Base-by-base conservation (phyloP, 1,284 basidiomycete genomes). In the Trametes versicolor region DNA sequence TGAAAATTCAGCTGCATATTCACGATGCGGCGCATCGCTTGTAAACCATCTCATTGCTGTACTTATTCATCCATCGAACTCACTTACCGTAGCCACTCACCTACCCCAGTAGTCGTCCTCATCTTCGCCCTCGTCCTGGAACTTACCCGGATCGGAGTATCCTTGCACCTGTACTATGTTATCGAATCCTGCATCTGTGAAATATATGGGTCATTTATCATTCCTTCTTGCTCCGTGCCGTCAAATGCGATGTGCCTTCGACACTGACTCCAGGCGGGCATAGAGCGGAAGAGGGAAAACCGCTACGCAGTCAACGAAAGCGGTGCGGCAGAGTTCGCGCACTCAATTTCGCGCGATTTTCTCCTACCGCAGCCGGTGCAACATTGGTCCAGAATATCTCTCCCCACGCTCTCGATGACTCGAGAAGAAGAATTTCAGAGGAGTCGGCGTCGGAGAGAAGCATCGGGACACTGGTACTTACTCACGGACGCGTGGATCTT, bases 11-110 rank as follows among this genome's bases (percentile, higher is more conserved):
- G 19, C 19, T 17, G 41, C 41, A 43, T n/a, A 13, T 7, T 43
- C 17, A 13, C 10, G 37, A 39, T 39, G 37, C 37, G 15, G 43
- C 29, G 45, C 45, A 27, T 17, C 21, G 21, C 45, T 48, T 25
- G 21, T 27, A 27, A 17, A 48, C 45, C 45, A 48, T 12, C 45
- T 25, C 39, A 41, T 41, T 41, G 25, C 45, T 27, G 45, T 63
- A n/a, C 21, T 50, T 48, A 32, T 32, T 32, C 29, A 32, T 32
- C 29, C 4, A 19, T 13, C 29, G 27, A 49, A 10, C 32, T 50
- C 29, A 29, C 39, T 36, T 55, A 48, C 45, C 47, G 48, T 49
- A 49, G 27, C 27, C 43, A 15, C 23, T n/a, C 48, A 25, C 12
- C 21, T 23, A 8, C 43, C 43, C 8, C n/a, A 23, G 15, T 48